These are phyloP conservation scores for Ulota crispa DNA, from an alignment of 225 moss, liverwort and hornwort genomes.

Conservation along the genomic window DNA sequence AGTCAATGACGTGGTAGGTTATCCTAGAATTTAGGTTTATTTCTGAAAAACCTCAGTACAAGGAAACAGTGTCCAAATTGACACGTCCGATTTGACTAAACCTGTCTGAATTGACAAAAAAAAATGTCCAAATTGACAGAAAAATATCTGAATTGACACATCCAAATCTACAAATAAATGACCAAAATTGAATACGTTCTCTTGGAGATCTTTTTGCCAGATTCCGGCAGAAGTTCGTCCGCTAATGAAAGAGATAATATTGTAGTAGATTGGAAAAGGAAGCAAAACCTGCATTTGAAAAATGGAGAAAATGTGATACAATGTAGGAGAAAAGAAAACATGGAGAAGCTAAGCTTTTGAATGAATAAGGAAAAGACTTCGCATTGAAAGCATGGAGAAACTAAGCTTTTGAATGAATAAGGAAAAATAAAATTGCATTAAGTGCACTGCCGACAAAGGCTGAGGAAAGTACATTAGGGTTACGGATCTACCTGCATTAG, in stretches of 20 bases:
- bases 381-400: background rate
- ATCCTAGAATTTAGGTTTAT: too few relatives aligned
- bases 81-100: too few relatives aligned
- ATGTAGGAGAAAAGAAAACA: background rate
- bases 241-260: background rate
- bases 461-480: slow-evolving; percentile 20
- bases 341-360: background rate
- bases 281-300: background rate
- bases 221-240: too few relatives aligned
- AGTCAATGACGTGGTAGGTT: too few relatives aligned
- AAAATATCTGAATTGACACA: too few relatives aligned
- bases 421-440: background rate
- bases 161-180: too few relatives aligned
- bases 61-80: too few relatives aligned
- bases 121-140: too few relatives aligned
- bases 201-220: too few relatives aligned
- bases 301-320: background rate
- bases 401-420: background rate
- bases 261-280: background rate
- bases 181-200: too few relatives aligned
- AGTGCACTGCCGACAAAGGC: background rate
- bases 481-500: slow-evolving; percentile 22
- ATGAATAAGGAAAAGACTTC: background rate
- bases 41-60: too few relatives aligned
- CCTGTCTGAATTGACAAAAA: too few relatives aligned